phyloP scores from a whole-genome alignment of 2,329 filamentous ascomycete species.

The Biscogniauxia mediterranea region DNA sequence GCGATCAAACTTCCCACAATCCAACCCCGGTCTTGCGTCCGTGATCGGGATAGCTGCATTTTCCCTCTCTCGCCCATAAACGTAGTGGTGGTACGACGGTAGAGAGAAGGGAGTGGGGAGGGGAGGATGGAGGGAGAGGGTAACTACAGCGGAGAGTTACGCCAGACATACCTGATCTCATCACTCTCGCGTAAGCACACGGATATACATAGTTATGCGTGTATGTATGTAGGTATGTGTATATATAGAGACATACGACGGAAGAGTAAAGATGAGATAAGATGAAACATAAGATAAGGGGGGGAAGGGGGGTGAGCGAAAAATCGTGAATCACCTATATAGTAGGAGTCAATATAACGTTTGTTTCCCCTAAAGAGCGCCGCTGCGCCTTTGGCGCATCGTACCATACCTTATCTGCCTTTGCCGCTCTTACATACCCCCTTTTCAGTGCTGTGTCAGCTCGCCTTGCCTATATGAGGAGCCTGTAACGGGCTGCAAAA shows the following conservation, averaged over 20 bases:
- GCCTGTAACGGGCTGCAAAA: too few relatives aligned
- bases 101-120: too few relatives aligned
- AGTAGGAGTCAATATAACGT: background rate
- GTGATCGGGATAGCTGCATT: background rate
- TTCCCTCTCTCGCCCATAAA: background rate
- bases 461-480: background rate
- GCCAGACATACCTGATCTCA: background rate
- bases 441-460: background rate
- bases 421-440: background rate
- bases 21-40: background rate
- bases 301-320: too few relatives aligned
- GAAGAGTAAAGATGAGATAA: background rate
- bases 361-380: too few relatives aligned
- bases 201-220: background rate
- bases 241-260: background rate
- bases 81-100: background rate
- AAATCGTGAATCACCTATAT: background rate
- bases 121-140: too few relatives aligned
- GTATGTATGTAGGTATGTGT: too few relatives aligned
- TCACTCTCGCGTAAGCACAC: background rate
- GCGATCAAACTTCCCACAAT: background rate
- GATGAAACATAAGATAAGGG: background rate
- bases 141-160: background rate
- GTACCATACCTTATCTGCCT: background rate
- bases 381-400: background rate